Evolutionary conservation across 495 filamentous ascomycete species (phyloP), one percentile per base, ranked within the genome.

Genomic region (Trichodelitschia bisporula): DNA sequence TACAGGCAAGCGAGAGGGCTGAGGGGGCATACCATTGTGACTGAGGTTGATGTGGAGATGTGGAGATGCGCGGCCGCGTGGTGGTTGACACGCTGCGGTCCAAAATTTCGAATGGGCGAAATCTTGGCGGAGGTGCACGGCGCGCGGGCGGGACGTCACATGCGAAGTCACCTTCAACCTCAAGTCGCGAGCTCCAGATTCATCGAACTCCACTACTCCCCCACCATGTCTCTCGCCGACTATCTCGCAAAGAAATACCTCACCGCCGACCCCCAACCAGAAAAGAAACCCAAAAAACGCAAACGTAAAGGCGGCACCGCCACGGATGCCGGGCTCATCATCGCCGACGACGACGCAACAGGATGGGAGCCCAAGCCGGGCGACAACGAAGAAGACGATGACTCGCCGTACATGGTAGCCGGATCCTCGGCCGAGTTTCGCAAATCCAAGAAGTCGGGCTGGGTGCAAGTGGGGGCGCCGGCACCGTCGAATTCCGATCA

Each of bases 161-260:
- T n/a, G n/a, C n/a, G n/a, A n/a, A n/a, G n/a, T n/a, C n/a, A n/a
- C n/a, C n/a, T n/a, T n/a, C n/a, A n/a, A n/a, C n/a, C n/a, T n/a
- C n/a, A n/a, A n/a, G n/a, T n/a, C n/a, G n/a, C n/a, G n/a, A n/a
- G n/a, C n/a, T n/a, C n/a, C n/a, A n/a, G n/a, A n/a, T n/a, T n/a
- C n/a, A n/a, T n/a, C n/a, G n/a, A n/a, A n/a, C n/a, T n/a, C n/a
- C n/a, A n/a, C n/a, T n/a, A n/a, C n/a, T n/a, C n/a, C n/a, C n/a
- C n/a, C n/a, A 40, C 27, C 25, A 58, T 56, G 49, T 64, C 71
- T 32, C 65, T 91, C 39, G 72, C 82, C 17, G 66, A 69, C 50
- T 99, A 95, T 51, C 72, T 99, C 30, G 83, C 86, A 31, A 74
- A 82, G 40, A 90, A 82, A 51, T 99, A 99, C 54, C 71, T 99